These are phyloP conservation scores for Spergularia marina DNA, from an alignment of 148 eudicot genomes.

Conservation along the genomic window DNA sequence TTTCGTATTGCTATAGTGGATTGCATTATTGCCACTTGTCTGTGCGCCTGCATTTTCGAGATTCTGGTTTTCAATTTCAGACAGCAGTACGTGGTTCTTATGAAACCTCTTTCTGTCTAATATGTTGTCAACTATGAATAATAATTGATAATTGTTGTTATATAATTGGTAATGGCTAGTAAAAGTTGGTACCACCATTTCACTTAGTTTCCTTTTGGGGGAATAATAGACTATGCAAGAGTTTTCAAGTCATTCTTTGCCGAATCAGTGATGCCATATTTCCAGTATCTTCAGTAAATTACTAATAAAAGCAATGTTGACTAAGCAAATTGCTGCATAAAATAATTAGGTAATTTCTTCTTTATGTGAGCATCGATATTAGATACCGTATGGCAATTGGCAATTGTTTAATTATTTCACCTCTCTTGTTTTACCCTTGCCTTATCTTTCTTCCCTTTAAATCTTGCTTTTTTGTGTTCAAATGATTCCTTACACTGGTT, in stretches of 20 bases:
- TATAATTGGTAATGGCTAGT: conserved; percentile 22
- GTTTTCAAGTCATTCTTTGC: conserved; percentile 21
- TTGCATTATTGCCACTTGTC: conserved; percentile 26
- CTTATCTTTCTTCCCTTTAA: too few species aligned
- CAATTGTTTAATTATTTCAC: too few species aligned
- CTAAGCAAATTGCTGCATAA: not conserved
- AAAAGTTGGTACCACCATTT: conserved; percentile 33
- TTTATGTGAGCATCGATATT: not conserved
- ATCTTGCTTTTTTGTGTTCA: too few species aligned
- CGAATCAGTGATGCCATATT: conserved; percentile 8
- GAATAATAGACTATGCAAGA: conserved; percentile 22
- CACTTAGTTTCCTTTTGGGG: conserved; percentile 21
- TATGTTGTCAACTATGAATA: conserved; percentile 22
- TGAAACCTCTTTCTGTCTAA: conserved; percentile 6
- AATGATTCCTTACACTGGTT: too few species aligned
- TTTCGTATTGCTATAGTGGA: conserved; percentile 24
- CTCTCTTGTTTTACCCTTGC: too few species aligned
- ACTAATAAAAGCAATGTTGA: conserved; percentile 2
- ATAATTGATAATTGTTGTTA: conserved; percentile 8
- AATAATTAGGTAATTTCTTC: not conserved
- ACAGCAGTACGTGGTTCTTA: conserved; percentile 15
- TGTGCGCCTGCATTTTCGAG: conserved; percentile 9
- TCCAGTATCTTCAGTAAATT: conserved; percentile 12
- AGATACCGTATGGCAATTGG: too few species aligned
- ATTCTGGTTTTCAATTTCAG: conserved; percentile 22